phyloP scores from a whole-genome alignment of 2,329 filamentous ascomycete genomes.

The Venturia aucupariae region DNA sequence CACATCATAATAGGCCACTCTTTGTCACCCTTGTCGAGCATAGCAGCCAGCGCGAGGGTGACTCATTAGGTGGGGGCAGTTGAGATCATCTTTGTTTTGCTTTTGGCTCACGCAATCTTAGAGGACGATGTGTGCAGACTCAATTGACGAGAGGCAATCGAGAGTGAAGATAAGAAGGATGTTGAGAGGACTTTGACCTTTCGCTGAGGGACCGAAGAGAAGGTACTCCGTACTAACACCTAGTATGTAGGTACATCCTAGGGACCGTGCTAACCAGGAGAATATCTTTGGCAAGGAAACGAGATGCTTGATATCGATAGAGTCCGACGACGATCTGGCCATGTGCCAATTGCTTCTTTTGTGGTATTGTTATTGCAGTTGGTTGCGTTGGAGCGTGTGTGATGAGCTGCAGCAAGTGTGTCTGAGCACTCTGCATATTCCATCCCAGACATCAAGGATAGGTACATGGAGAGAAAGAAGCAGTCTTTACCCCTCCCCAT shows the following conservation, averaged over 20 bases:
- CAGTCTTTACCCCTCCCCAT: background rate
- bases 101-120: background rate
- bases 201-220: background rate
- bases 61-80: background rate
- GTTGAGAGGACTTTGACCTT: background rate
- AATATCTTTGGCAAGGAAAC: background rate
- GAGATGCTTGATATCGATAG: background rate
- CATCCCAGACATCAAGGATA: background rate
- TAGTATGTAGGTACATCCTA: background rate
- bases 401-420: constrained; percentile 1
- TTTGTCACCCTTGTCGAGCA: no score
- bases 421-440: background rate
- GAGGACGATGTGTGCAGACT: background rate
- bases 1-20: background rate
- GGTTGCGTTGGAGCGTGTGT: background rate
- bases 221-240: no score
- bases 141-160: background rate
- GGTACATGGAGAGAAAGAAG: background rate
- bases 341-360: background rate
- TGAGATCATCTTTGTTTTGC: background rate
- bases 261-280: background rate
- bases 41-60: background rate
- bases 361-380: background rate
- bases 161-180: background rate
- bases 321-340: background rate